Evolutionary conservation across 202 grass and related monocot species (phyloP), one percentile per base, ranked within the genome.

Genomic region (Eragrostis tef): DNA sequence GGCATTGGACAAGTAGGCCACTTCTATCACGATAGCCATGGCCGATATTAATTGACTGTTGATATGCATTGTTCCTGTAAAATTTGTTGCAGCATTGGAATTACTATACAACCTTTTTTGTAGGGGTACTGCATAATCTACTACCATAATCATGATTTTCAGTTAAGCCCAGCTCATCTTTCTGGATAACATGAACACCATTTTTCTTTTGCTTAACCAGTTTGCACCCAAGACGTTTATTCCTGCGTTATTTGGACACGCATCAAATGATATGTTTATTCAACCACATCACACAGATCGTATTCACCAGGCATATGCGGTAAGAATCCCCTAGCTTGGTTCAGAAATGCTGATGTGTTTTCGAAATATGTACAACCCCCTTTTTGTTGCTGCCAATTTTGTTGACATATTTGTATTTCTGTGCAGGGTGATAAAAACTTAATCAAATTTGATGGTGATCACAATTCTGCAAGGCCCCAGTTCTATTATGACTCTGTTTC

Each of bases 401-500:
- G 9, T 71, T 78, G 36, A 86, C 68, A 24, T 61, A 64, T 73
- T 67, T 77, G 17, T 64, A 22, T 75, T 81, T 74, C 49, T 84
- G 24, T 90, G 45, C 78, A 99, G 93, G 93, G 93, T 34, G 96
- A 99, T 87, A 99, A 96, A 87, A 99, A 96, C 79, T 70, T 96
- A 65, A 96, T 99, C 57, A 93, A 96, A 90, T 99, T 99, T 93
- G 91, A 99, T 13, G 96, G 96, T 61, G 93, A 96, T 86, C 96
- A 99, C 81, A 99, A 96, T 81, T 93, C 96, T 2, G 86, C 87
- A 14, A 96, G 96, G 83, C 96, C 96, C 21, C 96, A 99, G 74
- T 96, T 99, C 85, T 99, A 96, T 64, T 99, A 99, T n/a, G 93
- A 99, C 83, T 96, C 96, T 76, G 96, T 99, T 93, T 93, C 93